phyloP scores from a whole-genome alignment of 1,139 yeast species.

The Neolecta irregularis region DNA sequence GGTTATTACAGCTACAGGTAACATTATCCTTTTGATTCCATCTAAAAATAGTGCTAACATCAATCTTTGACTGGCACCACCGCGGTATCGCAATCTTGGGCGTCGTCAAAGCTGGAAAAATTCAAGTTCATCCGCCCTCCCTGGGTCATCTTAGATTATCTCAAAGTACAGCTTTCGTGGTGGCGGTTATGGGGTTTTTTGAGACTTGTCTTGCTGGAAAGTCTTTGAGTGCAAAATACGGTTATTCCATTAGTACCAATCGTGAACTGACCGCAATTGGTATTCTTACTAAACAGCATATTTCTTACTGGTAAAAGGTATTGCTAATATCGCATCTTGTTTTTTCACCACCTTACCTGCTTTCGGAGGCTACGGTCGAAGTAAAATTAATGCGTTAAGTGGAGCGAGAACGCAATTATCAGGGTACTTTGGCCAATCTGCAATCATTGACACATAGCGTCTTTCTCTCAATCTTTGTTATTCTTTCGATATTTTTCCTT shows the following conservation, averaged over 20 bases:
- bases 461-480: conserved; percentile 59
- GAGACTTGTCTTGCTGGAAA: conserved; percentile 90
- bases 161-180: conserved; percentile 37
- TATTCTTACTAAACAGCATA: no score
- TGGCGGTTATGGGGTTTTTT: conserved; percentile 81
- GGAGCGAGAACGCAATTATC: conserved; percentile 77
- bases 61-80: conserved; percentile 37
- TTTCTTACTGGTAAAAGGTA: conserved; percentile 52
- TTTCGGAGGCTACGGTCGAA: conserved; percentile 92
- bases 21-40: no score
- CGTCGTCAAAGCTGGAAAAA: conserved; percentile 34
- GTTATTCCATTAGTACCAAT: conserved; percentile 26
- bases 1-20: conserved; percentile 50
- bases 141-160: conserved; percentile 26
- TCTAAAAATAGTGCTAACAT: conserved; percentile 43
- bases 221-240: conserved; percentile 29
- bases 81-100: conserved; percentile 59
- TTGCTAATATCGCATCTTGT: conserved; percentile 51
- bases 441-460: no score
- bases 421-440: no score
- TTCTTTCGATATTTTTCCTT: conserved; percentile 47
- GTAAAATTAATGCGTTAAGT: conserved; percentile 71
- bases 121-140: conserved; percentile 33
- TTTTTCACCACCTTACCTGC: conserved; percentile 74
- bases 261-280: conserved; percentile 40